Base-by-base conservation (phyloP, 106 monocot genomes). In the Allium sativum region DNA sequence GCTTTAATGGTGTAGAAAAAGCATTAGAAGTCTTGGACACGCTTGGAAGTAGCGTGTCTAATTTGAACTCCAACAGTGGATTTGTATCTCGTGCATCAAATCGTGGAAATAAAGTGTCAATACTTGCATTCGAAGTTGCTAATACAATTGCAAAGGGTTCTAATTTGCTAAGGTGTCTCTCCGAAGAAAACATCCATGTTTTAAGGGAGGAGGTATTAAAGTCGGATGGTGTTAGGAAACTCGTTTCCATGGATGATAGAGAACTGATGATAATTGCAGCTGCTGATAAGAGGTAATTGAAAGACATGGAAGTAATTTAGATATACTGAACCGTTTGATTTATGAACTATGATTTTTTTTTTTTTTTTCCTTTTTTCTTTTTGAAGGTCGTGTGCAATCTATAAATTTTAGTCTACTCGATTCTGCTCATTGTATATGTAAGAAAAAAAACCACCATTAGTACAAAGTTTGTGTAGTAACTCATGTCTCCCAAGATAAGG, bases 41-140 rank as follows among this genome's bases (percentile, higher is more conserved):
- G 10, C 78, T 92, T 45, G 92, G 92, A 44, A 87, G 84, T 70
- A 92, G 80, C 53, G 66, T 92, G 73, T 69, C 92, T 11, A 83
- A 63, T 76, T 56, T 92, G 55, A 92, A 78, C 7, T 48, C 71
- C 40, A 65, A 67, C 53, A 83, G 81, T 74, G 84, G 87, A 20
- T 92, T 92, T 68, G 14, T 66, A 50, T 56, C 76, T 31, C 78
- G 84, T 48, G 17, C 74, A 42, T 41, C 74, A 4, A 7, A 64
- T 41, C 65, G 87, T 16, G 87, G 83, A 53, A 78, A 76, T 43
- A 84, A 79, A 64, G 70, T 87, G 52, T 69, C 73, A 9, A 84
- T 92, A 43, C 53, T 92, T 41, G 78, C 92, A 58, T 92, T 87
- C 73, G 87, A 92, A 69, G 92, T 92, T 16, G 92, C 92, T 60